Evolutionary conservation across 805 yeast genomes (phyloP), one percentile per base, ranked within the genome.

Genomic region (Candida germanica): DNA sequence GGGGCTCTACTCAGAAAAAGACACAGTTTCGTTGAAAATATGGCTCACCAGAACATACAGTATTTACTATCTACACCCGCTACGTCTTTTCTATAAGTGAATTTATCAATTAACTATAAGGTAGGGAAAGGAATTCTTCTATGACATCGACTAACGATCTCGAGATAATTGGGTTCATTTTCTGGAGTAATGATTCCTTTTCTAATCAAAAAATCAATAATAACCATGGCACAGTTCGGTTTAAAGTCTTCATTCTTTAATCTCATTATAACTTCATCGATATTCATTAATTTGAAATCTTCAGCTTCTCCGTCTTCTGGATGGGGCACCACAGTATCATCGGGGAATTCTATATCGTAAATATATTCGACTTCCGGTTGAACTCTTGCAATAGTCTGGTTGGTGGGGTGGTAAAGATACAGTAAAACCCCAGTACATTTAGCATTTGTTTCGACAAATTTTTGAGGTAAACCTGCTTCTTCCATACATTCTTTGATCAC

Each of bases 361-460:
- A 83, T 61, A 50, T 78, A 85, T 53, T 88, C 91, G 7, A 85
- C 79, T 56, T 93, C 98, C 0, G 97, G 97, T 53, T 89, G 96
- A 9, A 81, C 75, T n/a, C 79, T 64, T 0, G 81, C 81, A 10
- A 35, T 33, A 0, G 54, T 51, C 36, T 75, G 39, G 1, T 59
- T 55, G 2, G 48, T 40, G 1, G 66, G 59, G 31, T 65, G 72
- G 51, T 69, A 78, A 38, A 81, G 59, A 54, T 93, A 93, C 14
- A 87, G 75, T 1, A 86, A 61, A 0, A 73, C 79, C 0, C 97
- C 97, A 0, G 66, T 79, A 2, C 79, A 46, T 20, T 49, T 61
- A 10, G 77, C 51, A 32, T 71, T 59, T 3, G 49, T 21, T 34
- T 57, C 53, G 1, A 87, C 80, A 40, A 77, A 73, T 1, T 64